Evolutionary conservation across 225 moss, liverwort and hornwort species (phyloP).

Genomic region (Physcomitrium patens): DNA sequence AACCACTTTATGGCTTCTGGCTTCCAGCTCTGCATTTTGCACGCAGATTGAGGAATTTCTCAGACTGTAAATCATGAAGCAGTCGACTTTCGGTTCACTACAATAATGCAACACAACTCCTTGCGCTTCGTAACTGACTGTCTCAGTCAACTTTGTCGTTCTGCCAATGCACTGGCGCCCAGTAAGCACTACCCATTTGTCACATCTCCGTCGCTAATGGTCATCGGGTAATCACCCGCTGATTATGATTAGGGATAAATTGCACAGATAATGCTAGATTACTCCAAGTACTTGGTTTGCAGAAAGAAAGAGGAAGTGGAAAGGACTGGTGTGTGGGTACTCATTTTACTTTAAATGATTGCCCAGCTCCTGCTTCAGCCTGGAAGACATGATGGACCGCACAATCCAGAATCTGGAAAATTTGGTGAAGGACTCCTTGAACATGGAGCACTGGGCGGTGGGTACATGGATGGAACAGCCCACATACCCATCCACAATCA

Average conservation of each 20-base stretch:
- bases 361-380: constrained; percentile 15
- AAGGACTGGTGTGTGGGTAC: not conserved
- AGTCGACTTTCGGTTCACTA: constrained; percentile 34
- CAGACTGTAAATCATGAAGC: constrained; percentile 19
- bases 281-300: not conserved
- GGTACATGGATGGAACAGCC: constrained; percentile 34
- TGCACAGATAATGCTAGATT: not conserved
- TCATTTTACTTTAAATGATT: constrained; percentile 15
- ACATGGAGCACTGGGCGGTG: not conserved
- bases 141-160: constrained; percentile 18
- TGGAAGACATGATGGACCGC: constrained; percentile 27
- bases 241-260: not conserved
- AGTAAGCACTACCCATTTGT: not conserved
- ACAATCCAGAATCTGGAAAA: constrained; percentile 34
- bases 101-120: constrained; percentile 18
- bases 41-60: constrained; percentile 29
- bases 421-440: constrained; percentile 22
- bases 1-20: constrained; percentile 37
- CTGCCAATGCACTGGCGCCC: too few species aligned
- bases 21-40: constrained; percentile 22
- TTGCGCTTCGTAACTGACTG: not conserved
- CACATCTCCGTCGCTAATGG: not conserved
- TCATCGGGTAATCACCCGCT: not conserved
- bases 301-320: not conserved
- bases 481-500: constrained; percentile 32